Evolutionary conservation across 2,329 filamentous ascomycete species (phyloP).

Genomic region (Tothia fuscella): DNA sequence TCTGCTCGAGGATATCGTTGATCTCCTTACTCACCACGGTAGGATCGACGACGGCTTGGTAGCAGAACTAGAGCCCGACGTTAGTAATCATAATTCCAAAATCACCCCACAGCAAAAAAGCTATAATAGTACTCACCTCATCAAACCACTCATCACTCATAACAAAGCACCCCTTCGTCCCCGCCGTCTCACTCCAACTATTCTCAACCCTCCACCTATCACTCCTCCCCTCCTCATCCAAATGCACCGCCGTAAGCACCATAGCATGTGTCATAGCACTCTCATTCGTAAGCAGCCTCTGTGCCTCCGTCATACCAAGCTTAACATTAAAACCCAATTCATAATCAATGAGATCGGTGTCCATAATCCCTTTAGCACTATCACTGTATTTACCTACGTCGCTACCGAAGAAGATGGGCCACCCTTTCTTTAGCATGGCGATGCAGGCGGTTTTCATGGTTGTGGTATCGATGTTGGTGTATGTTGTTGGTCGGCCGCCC

Average conservation of each 20-base stretch:
- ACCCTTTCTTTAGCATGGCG: conserved; percentile 62
- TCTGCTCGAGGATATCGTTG: conserved; percentile 55
- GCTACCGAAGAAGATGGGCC: conserved; percentile 79
- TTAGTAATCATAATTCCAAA: too few relatives aligned
- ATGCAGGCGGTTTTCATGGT: conserved; percentile 64
- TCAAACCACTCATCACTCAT: conserved; percentile 63
- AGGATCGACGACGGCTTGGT: conserved; percentile 75
- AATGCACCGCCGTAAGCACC: conserved; percentile 77
- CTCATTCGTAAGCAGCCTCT: conserved; percentile 62
- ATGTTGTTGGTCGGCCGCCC: conserved; percentile 62
- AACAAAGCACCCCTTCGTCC: conserved; percentile 75
- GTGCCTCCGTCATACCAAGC: conserved; percentile 63
- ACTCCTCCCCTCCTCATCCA: conserved; percentile 52
- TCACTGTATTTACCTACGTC: conserved; percentile 80
- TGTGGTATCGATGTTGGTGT: conserved; percentile 69
- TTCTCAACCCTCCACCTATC: conserved; percentile 82
- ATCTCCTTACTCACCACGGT: conserved; percentile 48
- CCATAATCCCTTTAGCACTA: conserved; percentile 60
- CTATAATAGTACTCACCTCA: too few relatives aligned
- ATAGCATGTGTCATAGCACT: conserved; percentile 85
- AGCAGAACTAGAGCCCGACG: too few relatives aligned
- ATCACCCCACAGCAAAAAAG: too few relatives aligned
- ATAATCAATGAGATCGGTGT: conserved; percentile 64
- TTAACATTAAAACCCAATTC: conserved; percentile 70
- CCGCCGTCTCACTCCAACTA: conserved; percentile 60